These are phyloP conservation scores for Skeletonema costatum DNA, from an alignment of 108 stramenopile genomes.

Conservation along the genomic window DNA sequence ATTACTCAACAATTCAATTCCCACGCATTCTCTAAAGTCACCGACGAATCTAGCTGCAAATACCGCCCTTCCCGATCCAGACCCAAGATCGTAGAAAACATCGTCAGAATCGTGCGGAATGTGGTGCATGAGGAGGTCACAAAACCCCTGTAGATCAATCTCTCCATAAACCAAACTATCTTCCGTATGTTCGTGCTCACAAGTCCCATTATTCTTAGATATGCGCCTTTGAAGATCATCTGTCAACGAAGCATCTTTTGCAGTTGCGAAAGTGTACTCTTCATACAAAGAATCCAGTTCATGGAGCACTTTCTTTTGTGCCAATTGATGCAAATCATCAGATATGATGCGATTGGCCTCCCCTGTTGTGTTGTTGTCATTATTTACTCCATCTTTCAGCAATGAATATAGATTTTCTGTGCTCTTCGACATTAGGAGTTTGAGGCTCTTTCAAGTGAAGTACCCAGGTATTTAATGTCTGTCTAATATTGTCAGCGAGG, in stretches of 20 bases:
- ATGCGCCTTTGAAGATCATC: background rate
- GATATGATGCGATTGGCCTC: background rate
- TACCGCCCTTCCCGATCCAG: slow-evolving; percentile 61
- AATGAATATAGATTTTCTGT: background rate
- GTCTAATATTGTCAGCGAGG: too few species aligned
- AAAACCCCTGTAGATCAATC: background rate
- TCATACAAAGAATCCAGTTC: slow-evolving; percentile 2
- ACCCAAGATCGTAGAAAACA: slow-evolving; percentile 68
- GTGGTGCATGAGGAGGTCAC: background rate
- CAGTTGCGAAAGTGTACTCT: background rate
- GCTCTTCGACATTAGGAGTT: background rate
- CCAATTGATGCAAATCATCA: background rate
- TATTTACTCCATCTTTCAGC: background rate
- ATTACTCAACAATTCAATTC: slow-evolving; percentile 58
- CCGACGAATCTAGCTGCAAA: slow-evolving; percentile 59
- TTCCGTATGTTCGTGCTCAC: background rate
- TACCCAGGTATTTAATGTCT: too few species aligned
- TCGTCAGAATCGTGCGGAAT: slow-evolving; percentile 1
- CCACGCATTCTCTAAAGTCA: slow-evolving; percentile 57
- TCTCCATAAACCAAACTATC: background rate
- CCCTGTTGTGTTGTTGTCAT: background rate
- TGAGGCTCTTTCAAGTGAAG: too few species aligned
- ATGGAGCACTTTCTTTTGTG: background rate
- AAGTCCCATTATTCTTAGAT: background rate
- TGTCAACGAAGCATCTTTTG: background rate